Conservation (phyloP, 1,284 basidiomycete species). For the Tylopilus sp. region DNA sequence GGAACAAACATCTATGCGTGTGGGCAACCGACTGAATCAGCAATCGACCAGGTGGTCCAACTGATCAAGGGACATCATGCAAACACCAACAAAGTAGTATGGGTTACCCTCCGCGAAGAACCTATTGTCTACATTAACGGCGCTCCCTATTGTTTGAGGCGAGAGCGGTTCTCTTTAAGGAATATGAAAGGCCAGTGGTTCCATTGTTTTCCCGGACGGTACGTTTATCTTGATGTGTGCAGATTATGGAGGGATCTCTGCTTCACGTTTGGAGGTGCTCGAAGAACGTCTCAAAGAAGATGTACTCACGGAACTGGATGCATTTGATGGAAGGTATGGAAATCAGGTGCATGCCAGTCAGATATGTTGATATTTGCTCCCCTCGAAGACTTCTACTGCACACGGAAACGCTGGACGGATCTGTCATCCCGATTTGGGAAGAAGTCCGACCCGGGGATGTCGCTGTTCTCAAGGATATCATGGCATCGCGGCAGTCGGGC, state of each 20-base stretch:
- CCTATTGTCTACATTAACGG: slow-evolving; percentile 95
- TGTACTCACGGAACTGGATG: slow-evolving; percentile 75
- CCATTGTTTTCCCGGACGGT: background rate
- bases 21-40: slow-evolving; percentile 89
- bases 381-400: slow-evolving; percentile 69
- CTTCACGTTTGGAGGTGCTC: slow-evolving; percentile 78
- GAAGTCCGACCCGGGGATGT: slow-evolving; percentile 77
- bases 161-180: slow-evolving; percentile 75
- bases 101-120: slow-evolving; percentile 93
- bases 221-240: slow-evolving; percentile 6
- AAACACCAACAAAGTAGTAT: slow-evolving; percentile 63
- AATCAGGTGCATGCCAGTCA: background rate
- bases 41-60: slow-evolving; percentile 78
- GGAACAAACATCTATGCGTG: slow-evolving; percentile 85
- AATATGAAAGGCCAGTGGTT: slow-evolving; percentile 72
- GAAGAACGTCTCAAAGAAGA: slow-evolving; percentile 92
- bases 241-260: slow-evolving; percentile 93
- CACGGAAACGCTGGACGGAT: slow-evolving; percentile 83
- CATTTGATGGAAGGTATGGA: slow-evolving; percentile 74
- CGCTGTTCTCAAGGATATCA: slow-evolving; percentile 84
- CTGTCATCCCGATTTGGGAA: slow-evolving; percentile 95
- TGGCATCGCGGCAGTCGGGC: slow-evolving; percentile 56
- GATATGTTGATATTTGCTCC: slow-evolving; percentile 1
- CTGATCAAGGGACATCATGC: slow-evolving; percentile 65
- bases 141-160: slow-evolving; percentile 70